Base-by-base conservation (phyloP, 83 land plant genomes). In the Picea abies region DNA sequence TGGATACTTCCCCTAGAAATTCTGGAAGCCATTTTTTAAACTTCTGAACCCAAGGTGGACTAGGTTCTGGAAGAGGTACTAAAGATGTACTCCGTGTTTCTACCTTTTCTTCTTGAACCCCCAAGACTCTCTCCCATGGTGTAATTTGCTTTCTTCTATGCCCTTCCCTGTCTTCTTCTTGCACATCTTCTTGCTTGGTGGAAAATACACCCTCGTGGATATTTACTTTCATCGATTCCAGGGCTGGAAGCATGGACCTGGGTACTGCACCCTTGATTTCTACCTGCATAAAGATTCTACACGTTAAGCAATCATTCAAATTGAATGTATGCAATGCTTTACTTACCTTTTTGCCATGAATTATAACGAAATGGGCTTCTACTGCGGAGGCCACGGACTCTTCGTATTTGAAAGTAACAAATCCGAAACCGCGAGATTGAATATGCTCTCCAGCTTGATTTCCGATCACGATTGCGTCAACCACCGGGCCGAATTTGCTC, bases 1-100 rank as follows among this genome's bases (percentile, higher is more conserved):
- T 85, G 12, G 84, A 87, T 19, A 78, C 90, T 69, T 86, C 85
- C 1, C 88, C 78, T 32, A 94, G 79, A 83, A 85, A 90, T 20
- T 68, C 62, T 37, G 96, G 96, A 10, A 94, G 83, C 96, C 96
- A 94, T 25, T 83, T 84, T 79, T 65, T 90, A 87, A 94, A 94
- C 72, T 68, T 83, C 37, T 19, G 75, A 37, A 90, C 63, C 96
- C 96, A 94, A 39, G 77, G 39, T 20, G 85, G 86, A 39, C 56
- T 32, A 41, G 19, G 78, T 71, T 80, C 49, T 25, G 19, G 22
- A 49, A 35, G 22, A 60, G 19, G 70, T 63, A 10, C 65, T 4
- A 49, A 44, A 37, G 41, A 35, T 12, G 26, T 79, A 5, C 70
- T 68, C 76, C 29, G 20, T 22, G 67, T 73, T n/a, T 73, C 56